Evolutionary conservation across 495 filamentous ascomycete species (phyloP), one percentile per base, ranked within the genome.

Genomic region (Aspergillus baeticus): DNA sequence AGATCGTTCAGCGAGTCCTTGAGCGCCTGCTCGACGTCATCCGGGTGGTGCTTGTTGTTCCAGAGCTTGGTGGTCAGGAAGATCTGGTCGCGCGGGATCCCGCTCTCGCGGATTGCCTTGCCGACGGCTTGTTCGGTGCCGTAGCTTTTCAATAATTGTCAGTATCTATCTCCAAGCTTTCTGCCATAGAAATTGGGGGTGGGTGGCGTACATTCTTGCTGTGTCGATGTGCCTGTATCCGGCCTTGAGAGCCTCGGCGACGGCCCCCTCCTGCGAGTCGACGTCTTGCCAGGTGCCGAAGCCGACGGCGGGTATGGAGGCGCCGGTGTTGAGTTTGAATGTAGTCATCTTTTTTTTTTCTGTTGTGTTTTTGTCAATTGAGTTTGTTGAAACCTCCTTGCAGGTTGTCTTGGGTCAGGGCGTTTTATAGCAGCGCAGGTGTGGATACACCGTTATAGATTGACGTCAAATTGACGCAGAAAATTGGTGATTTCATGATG

Each of bases 31-130:
- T 66, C 70, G 3, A 86, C 87, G 42, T 84, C 82, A 23, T 84
- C 78, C 1, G 84, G 81, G 48, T 84, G 81, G 58, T 90, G 86
- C 58, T 82, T 78, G 44, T 82, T 81, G 69, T 84, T 86, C 86
- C 85, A 89, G 15, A 89, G 69, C 68, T 90, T 90, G 53, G 76
- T 83, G 4, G 86, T 87, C n/a, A 89, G 71, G 72, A 87, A 89
- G 54, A 88, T 66, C 33, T 88, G 74, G 15, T 79, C 67, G 35
- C 87, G 81, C 18, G 79, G 73, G n/a, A 85, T 64, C 22, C 74
- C 72, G 43, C 78, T 76, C 23, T 81, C 74, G 34, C 74, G 74
- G 67, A 88, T 84, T 22, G 78, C 85, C 20, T 73, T 62, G 6
- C 86, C 86, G 6, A 81, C 81, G 57, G 72, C 75, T 51, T 73